phyloP scores from a whole-genome alignment of 2,329 filamentous ascomycete species.

The Hymenoscyphus linearis region DNA sequence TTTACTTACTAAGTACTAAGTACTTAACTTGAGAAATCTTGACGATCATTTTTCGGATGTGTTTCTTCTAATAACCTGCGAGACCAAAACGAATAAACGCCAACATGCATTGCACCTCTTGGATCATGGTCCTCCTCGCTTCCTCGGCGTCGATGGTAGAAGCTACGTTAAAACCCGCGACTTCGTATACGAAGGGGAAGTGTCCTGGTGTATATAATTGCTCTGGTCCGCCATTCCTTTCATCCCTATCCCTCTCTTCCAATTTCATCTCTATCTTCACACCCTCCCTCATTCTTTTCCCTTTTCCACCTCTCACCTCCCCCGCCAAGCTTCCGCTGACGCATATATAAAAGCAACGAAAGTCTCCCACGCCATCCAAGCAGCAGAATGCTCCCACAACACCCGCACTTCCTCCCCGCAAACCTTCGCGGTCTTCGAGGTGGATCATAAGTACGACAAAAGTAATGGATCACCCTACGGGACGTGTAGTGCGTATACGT shows the following conservation, averaged over 20 bases:
- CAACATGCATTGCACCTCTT: not conserved
- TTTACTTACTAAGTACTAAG: too few relatives aligned
- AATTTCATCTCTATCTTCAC: not conserved
- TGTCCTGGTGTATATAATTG: constrained; percentile 30
- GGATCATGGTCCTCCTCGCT: not conserved
- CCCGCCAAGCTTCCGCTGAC: too few relatives aligned
- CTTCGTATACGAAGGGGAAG: constrained; percentile 35
- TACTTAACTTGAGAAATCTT: too few relatives aligned
- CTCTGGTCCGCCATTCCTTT: constrained; percentile 18
- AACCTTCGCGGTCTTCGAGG: constrained; percentile 36
- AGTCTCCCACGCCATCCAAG: constrained; percentile 35
- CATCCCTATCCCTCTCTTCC: too few relatives aligned
- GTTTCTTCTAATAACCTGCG: too few relatives aligned
- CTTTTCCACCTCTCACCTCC: not conserved
- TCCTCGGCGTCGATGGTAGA: not conserved
- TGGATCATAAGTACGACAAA: constrained; percentile 41
- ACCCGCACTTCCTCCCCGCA: constrained; percentile 33
- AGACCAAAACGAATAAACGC: not conserved
- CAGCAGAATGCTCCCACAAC: constrained; percentile 37
- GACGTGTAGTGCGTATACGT: constrained; percentile 41
- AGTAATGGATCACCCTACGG: constrained; percentile 42
- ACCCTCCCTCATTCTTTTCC: not conserved
- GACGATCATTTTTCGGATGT: too few relatives aligned
- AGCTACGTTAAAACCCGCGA: constrained; percentile 32
- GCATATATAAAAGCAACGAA: constrained; percentile 28